phyloP scores from a whole-genome alignment of 1,284 basidiomycete species.

The Inonotus obliquus region DNA sequence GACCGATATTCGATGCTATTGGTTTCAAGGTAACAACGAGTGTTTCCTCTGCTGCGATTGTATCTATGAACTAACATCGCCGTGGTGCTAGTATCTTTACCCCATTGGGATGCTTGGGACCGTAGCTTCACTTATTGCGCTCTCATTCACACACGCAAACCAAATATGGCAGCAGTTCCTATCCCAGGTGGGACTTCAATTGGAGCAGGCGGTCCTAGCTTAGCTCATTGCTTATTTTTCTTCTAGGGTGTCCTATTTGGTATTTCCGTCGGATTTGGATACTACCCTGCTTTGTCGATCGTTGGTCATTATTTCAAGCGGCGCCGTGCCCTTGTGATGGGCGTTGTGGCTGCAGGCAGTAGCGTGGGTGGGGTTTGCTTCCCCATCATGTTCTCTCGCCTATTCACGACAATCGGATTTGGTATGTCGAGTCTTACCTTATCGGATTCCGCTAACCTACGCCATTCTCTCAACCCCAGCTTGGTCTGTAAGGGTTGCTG shows the following conservation, averaged over 20 bases:
- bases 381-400: slow-evolving; percentile 29
- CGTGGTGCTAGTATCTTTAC: slow-evolving; percentile 1
- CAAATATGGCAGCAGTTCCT: slow-evolving; percentile 15
- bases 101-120: slow-evolving; percentile 9
- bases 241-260: slow-evolving; percentile 11
- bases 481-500: slow-evolving; percentile 13
- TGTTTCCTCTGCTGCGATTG: neutral
- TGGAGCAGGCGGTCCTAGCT: neutral
- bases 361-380: slow-evolving; percentile 25
- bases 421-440: slow-evolving; percentile 6
- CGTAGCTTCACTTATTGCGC: slow-evolving; percentile 7
- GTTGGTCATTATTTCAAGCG: slow-evolving; percentile 13
- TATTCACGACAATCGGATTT: slow-evolving; percentile 21
- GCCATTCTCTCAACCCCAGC: neutral
- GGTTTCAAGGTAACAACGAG: slow-evolving; percentile 7
- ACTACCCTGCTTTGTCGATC: slow-evolving; percentile 11
- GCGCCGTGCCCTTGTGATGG: slow-evolving; percentile 10
- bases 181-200: neutral
- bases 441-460: neutral
- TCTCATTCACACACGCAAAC: slow-evolving; percentile 11
- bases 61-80: neutral
- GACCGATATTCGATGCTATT: slow-evolving; percentile 9
- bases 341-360: slow-evolving; percentile 20
- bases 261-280: slow-evolving; percentile 3
- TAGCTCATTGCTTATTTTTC: neutral